Percentiles rank a stretch among this genome's conserved stretches.
These are phyloP conservation scores for Neolecta irregularis DNA, from an alignment of 1,139 yeast genomes.

Conservation along the genomic window DNA sequence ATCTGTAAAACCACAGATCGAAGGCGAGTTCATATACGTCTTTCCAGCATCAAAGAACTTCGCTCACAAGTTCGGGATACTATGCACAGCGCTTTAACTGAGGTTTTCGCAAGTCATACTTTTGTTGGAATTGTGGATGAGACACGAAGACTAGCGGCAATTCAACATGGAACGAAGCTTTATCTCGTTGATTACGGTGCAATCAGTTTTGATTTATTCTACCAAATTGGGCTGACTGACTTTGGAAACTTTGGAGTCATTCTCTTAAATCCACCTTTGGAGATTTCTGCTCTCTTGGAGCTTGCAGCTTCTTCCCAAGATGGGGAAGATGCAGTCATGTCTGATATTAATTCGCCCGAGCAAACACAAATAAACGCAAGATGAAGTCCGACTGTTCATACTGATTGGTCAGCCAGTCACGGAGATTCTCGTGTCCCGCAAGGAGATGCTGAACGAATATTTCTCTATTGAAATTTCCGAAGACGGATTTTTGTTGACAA, in stretches of 20 bases:
- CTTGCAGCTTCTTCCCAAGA: constrained; percentile 9
- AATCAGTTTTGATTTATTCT: constrained; percentile 27
- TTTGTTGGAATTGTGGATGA: constrained; percentile 77
- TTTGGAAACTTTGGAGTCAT: constrained; percentile 71
- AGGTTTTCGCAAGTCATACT: constrained; percentile 51
- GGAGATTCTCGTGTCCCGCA: constrained; percentile 32
- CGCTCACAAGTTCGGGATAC: constrained; percentile 34
- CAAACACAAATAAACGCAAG: too few species aligned
- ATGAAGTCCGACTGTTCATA: too few species aligned
- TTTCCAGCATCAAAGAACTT: constrained; percentile 40
- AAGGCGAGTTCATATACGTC: constrained; percentile 15
- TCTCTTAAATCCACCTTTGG: constrained; percentile 25
- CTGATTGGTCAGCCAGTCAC: constrained; percentile 19
- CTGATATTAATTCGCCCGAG: too few species aligned
- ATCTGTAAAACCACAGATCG: constrained; percentile 5
- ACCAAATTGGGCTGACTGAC: constrained; percentile 62
- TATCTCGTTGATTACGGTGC: constrained; percentile 71
- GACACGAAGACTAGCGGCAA: constrained; percentile 50
- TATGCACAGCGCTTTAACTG: constrained; percentile 43
- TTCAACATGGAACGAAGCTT: constrained; percentile 68
- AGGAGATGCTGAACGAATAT: constrained; percentile 69
- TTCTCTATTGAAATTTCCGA: constrained; percentile 38
- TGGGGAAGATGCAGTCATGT: too few species aligned
- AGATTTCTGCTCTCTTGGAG: constrained; percentile 22
- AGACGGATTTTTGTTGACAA: constrained; percentile 28